Evolutionary conservation across 495 filamentous ascomycete species (phyloP).

Genomic region (Sabuloglossum arenarium): DNA sequence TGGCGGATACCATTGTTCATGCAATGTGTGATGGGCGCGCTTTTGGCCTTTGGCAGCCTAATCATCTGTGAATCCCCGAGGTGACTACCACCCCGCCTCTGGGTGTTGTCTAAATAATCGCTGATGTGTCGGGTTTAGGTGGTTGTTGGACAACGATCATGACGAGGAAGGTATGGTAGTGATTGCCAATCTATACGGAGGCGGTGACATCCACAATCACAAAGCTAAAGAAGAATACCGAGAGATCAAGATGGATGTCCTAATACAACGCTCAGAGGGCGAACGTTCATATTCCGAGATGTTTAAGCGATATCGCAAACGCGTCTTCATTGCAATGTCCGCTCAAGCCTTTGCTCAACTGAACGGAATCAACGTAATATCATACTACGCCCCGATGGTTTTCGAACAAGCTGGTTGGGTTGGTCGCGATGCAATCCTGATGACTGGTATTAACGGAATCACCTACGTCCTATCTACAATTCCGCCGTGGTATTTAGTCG

Average conservation of each 20-base stretch:
- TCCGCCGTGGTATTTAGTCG: slow-evolving; percentile 94
- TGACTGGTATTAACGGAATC: slow-evolving; percentile 93
- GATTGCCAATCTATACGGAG: slow-evolving; percentile 91
- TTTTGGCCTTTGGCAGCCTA: slow-evolving; percentile 68
- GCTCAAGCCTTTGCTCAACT: slow-evolving; percentile 88
- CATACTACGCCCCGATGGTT: slow-evolving; percentile 91
- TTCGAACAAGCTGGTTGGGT: slow-evolving; percentile 92
- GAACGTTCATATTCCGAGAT: slow-evolving; percentile 84
- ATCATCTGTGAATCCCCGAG: slow-evolving; percentile 92
- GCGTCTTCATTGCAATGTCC: slow-evolving; percentile 97
- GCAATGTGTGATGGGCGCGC: slow-evolving; percentile 81
- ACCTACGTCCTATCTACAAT: slow-evolving; percentile 80
- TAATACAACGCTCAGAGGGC: slow-evolving; percentile 82
- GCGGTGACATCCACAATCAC: slow-evolving; percentile 79
- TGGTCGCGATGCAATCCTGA: slow-evolving; percentile 76
- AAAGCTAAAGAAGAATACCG: slow-evolving; percentile 87
- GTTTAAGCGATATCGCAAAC: slow-evolving; percentile 80
- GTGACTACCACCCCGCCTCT: slow-evolving; percentile 21
- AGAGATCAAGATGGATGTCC: slow-evolving; percentile 95
- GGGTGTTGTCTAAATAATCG: neutral
- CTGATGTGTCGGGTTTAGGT: slow-evolving; percentile 29
- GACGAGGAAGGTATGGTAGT: slow-evolving; percentile 97
- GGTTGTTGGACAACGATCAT: slow-evolving; percentile 93
- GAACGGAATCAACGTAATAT: slow-evolving; percentile 98
- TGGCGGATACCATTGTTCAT: slow-evolving; percentile 84